Percentiles rank a stretch among this genome's conserved stretches.
Conservation (phyloP, 495 filamentous ascomycete genomes). For the Xanthoparmelia taractica region DNA sequence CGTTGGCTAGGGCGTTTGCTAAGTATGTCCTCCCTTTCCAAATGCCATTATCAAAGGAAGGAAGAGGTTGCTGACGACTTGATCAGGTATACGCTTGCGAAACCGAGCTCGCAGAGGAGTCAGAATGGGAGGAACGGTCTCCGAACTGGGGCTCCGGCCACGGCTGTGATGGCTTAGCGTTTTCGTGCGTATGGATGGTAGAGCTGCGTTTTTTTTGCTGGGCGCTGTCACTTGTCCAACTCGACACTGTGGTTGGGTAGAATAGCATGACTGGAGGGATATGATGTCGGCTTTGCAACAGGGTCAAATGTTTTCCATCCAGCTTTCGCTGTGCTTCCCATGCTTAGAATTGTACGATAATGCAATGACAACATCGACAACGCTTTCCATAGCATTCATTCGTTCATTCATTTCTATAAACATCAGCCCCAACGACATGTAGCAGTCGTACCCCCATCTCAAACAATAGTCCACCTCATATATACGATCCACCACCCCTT, state of each 20-base stretch:
- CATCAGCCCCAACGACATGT: background rate
- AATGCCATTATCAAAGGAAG: background rate
- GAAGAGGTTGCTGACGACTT: background rate
- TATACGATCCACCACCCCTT: background rate
- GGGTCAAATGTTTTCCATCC: background rate
- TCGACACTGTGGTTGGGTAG: background rate
- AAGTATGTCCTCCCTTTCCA: constrained; percentile 58
- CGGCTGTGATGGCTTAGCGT: constrained; percentile 23
- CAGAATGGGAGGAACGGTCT: constrained; percentile 19
- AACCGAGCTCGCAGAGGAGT: constrained; percentile 23
- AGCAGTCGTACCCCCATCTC: background rate
- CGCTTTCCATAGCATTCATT: background rate
- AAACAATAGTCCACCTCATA: background rate
- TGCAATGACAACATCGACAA: background rate
- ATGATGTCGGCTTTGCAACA: background rate
- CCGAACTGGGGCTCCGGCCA: constrained; percentile 9
- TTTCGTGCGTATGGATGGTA: background rate
- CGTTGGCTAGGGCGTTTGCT: constrained; percentile 89
- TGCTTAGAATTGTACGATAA: background rate
- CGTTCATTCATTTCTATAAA: background rate
- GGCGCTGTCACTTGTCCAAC: background rate
- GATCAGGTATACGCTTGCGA: constrained; percentile 26
- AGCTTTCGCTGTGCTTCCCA: constrained; percentile 3
- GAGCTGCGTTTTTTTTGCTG: background rate
- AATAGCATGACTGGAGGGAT: background rate